Evolutionary conservation across 768 basidiomycete genomes (phyloP).

Genomic region (Gloeostereum incarnatum): DNA sequence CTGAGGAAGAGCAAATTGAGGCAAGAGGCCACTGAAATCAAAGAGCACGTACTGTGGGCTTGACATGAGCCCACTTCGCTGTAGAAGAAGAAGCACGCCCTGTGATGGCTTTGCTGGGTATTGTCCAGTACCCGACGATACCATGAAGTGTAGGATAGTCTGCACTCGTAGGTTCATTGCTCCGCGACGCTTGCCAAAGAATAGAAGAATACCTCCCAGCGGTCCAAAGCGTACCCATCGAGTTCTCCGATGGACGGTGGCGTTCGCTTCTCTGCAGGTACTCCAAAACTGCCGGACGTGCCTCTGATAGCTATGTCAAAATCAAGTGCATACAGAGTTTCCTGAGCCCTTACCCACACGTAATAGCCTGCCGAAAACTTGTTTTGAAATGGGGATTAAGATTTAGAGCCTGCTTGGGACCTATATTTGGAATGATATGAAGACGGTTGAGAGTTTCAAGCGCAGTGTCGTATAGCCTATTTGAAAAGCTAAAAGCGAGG

Average conservation of each 20-base stretch:
- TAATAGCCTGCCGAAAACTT: slow-evolving; percentile 75
- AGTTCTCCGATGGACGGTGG: slow-evolving; percentile 49
- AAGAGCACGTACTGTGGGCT: slow-evolving; percentile 25
- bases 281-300: slow-evolving; percentile 75
- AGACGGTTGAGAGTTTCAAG: slow-evolving; percentile 53
- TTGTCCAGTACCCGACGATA: slow-evolving; percentile 81
- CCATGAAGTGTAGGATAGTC: slow-evolving; percentile 98
- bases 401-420: slow-evolving; percentile 61
- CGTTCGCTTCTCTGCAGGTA: slow-evolving; percentile 54
- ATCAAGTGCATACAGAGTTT: background rate
- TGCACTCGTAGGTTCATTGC: slow-evolving; percentile 22
- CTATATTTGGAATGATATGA: slow-evolving; percentile 57
- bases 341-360: slow-evolving; percentile 60
- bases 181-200: background rate
- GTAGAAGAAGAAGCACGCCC: slow-evolving; percentile 76
- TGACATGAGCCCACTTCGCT: slow-evolving; percentile 83
- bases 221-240: slow-evolving; percentile 75
- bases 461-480: slow-evolving; percentile 65
- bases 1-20: slow-evolving; percentile 19
- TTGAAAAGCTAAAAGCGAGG: background rate
- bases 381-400: slow-evolving; percentile 71
- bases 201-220: slow-evolving; percentile 69
- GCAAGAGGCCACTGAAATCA: slow-evolving; percentile 2
- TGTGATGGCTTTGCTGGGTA: slow-evolving; percentile 67
- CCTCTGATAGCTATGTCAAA: slow-evolving; percentile 35